Conservation (phyloP, 257 asterid genomes). For the Nicotiana otophora region DNA sequence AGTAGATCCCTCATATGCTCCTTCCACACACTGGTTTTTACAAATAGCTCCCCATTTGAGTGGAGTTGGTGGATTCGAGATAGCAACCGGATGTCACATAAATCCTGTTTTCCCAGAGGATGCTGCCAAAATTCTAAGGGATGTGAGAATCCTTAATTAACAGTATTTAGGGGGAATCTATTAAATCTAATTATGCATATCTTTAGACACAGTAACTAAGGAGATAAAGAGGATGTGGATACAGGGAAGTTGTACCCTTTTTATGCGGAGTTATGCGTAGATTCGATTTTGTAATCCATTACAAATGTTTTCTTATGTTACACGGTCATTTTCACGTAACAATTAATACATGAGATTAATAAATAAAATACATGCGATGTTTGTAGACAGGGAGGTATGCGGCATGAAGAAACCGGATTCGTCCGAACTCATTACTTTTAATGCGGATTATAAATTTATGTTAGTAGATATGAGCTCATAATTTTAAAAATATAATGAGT, state of each 20-base stretch:
- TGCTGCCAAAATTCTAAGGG: conserved; percentile 77
- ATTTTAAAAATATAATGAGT: too few species aligned
- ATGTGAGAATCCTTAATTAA: conserved; percentile 17
- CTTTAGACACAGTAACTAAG: not conserved
- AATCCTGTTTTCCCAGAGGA: conserved; percentile 96
- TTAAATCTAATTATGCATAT: not conserved
- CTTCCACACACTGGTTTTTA: conserved; percentile 77
- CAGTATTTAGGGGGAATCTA: not conserved
- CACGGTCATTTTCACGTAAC: too few species aligned
- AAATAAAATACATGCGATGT: too few species aligned
- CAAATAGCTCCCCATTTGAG: conserved; percentile 83
- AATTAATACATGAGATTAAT: too few species aligned
- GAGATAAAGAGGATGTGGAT: not conserved
- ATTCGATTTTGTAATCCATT: too few species aligned
- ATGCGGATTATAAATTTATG: too few species aligned
- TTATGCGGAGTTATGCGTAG: too few species aligned
- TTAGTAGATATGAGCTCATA: too few species aligned
- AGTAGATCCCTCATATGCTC: conserved; percentile 30
- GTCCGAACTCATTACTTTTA: too few species aligned
- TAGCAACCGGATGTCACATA: conserved; percentile 75
- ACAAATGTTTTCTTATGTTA: too few species aligned
- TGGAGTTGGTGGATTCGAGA: conserved; percentile 73
- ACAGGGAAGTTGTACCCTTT: not conserved
- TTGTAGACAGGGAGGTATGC: too few species aligned
- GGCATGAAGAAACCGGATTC: too few species aligned